Conservation (phyloP, 169 alveolate species). For the Plasmodium berghei region DNA sequence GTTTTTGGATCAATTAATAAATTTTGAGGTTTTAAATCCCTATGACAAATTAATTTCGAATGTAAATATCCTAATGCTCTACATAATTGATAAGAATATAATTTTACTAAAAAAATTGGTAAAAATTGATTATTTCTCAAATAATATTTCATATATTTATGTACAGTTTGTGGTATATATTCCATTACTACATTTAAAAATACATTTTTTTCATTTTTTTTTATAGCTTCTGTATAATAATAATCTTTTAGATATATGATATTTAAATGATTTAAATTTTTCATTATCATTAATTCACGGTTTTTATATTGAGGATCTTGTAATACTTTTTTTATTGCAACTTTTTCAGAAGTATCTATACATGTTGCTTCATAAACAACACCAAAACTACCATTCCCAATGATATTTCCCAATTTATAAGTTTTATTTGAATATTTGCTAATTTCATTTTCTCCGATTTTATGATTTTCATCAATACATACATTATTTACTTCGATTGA, state of each 20-base stretch:
- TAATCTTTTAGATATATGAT: constrained; percentile 94
- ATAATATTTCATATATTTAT: constrained; percentile 93
- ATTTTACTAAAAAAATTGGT: constrained; percentile 93
- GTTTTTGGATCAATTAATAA: constrained; percentile 94
- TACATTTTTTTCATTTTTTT: constrained; percentile 80
- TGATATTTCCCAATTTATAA: constrained; percentile 89
- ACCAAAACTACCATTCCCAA: constrained; percentile 99
- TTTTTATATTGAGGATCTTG: constrained; percentile 97
- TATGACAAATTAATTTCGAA: constrained; percentile 95
- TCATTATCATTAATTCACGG: constrained; percentile 96
- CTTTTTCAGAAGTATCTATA: constrained; percentile 95
- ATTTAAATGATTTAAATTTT: constrained; percentile 95
- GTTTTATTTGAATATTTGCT: constrained; percentile 43
- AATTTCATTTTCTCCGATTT: constrained; percentile 26
- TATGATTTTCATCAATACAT: neutral
- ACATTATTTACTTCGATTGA: neutral
- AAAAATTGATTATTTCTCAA: constrained; percentile 89
- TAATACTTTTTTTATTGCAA: constrained; percentile 97
- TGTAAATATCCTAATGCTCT: constrained; percentile 97
- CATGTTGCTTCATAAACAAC: constrained; percentile 96
- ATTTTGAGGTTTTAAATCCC: constrained; percentile 99
- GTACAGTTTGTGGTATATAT: constrained; percentile 96
- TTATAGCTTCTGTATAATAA: constrained; percentile 84
- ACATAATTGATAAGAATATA: constrained; percentile 95
- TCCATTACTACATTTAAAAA: constrained; percentile 98